These are phyloP conservation scores for Cryptococcus deneoformans DNA, from an alignment of 1,284 basidiomycete species.

Conservation along the genomic window DNA sequence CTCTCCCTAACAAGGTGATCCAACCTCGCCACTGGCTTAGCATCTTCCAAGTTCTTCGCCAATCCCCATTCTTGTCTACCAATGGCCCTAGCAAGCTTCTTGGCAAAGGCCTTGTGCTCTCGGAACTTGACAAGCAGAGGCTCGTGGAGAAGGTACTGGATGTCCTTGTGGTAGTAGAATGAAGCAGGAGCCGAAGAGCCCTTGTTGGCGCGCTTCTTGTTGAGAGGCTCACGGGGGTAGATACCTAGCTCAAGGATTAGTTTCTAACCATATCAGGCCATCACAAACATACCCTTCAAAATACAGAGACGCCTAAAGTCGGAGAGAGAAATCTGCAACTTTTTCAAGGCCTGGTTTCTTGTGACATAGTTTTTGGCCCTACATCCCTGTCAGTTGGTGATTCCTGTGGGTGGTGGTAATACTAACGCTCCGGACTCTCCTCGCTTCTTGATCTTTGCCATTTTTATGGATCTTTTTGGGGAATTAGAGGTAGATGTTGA, in stretches of 20 bases:
- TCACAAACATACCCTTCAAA: conserved; percentile 71
- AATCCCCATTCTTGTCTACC: conserved; percentile 93
- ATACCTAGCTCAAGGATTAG: conserved; percentile 61
- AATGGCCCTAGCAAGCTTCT: conserved; percentile 90
- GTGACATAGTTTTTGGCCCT: conserved; percentile 91
- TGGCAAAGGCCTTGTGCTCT: conserved; percentile 98
- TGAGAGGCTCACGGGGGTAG: conserved; percentile 92
- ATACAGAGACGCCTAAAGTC: conserved; percentile 98
- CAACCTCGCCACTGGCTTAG: conserved; percentile 80
- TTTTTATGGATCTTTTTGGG: conserved; percentile 40
- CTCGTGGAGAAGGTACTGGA: conserved; percentile 96
- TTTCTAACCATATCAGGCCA: not conserved
- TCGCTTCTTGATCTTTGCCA: conserved; percentile 87
- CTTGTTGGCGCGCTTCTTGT: conserved; percentile 94
- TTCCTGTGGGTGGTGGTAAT: not conserved
- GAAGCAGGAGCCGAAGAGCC: conserved; percentile 95
- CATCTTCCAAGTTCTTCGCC: conserved; percentile 91
- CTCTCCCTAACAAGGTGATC: conserved; percentile 99
- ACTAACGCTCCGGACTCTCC: conserved; percentile 77
- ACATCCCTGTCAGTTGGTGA: not conserved
- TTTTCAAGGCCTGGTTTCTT: conserved; percentile 83
- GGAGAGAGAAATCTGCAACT: conserved; percentile 92
- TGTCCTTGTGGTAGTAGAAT: conserved; percentile 99
- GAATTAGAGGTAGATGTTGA: not conserved
- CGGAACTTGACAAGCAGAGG: conserved; percentile 92